Percentiles rank a stretch among this genome's conserved stretches.
Evolutionary conservation across 257 asterid species (phyloP).

Genomic region (Solanum virginianum): DNA sequence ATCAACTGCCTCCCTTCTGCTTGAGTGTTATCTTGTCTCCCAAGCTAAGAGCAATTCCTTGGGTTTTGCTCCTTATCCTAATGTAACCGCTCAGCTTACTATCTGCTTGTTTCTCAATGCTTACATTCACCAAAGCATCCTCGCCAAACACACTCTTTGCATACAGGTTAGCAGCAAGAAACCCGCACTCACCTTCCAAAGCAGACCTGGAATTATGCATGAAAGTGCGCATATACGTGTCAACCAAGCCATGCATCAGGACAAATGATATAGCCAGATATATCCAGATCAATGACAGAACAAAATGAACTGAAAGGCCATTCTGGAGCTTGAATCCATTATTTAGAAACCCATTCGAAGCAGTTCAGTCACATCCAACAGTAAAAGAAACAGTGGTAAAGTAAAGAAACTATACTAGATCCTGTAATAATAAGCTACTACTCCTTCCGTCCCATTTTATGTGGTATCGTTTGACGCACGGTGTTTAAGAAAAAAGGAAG

Average conservation of each 20-base stretch:
- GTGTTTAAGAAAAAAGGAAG: too few species aligned
- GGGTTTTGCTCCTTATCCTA: slow-evolving; percentile 98
- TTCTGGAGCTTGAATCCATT: background rate
- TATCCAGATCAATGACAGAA: background rate
- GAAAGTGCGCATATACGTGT: background rate
- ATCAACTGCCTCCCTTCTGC: slow-evolving; percentile 96
- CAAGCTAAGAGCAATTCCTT: slow-evolving; percentile 98
- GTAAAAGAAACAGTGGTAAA: background rate
- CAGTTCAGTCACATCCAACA: background rate
- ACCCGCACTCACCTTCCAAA: slow-evolving; percentile 94
- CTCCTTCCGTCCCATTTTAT: too few species aligned
- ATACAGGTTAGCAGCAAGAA: slow-evolving; percentile 88
- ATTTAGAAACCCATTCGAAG: background rate
- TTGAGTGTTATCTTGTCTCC: slow-evolving; percentile 97
- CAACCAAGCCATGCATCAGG: background rate
- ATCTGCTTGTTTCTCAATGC: slow-evolving; percentile 88
- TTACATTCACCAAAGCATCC: slow-evolving; percentile 92
- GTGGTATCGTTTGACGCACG: too few species aligned
- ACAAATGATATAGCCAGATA: background rate
- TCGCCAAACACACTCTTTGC: slow-evolving; percentile 99
- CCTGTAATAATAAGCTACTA: background rate
- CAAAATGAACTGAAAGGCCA: background rate
- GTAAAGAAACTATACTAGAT: background rate
- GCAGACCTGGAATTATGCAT: slow-evolving; percentile 63
- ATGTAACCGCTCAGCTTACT: slow-evolving; percentile 88